Evolutionary conservation across 805 yeast species (phyloP).

Genomic region (Cyberlindnera misumaiensis): DNA sequence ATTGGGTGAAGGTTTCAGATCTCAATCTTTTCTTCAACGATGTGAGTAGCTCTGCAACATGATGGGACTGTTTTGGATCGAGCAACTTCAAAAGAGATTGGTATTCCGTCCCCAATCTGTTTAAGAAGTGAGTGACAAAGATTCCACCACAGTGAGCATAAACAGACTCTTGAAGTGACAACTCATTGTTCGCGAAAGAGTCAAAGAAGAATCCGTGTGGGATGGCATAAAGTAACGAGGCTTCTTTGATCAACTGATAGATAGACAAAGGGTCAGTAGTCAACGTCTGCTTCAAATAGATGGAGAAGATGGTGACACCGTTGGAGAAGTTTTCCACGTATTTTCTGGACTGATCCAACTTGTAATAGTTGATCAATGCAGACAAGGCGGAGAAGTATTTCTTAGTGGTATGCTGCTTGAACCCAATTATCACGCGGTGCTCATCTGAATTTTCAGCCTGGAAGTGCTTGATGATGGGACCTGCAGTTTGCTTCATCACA

Average conservation of each 20-base stretch:
- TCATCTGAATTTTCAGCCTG: constrained; percentile 77
- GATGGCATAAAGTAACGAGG: constrained; percentile 83
- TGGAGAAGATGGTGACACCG: constrained; percentile 79
- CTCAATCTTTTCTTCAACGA: constrained; percentile 84
- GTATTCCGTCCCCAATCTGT: constrained; percentile 89
- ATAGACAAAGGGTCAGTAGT: constrained; percentile 58
- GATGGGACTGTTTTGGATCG: constrained; percentile 52
- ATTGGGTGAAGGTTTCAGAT: constrained; percentile 87
- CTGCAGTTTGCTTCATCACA: constrained; percentile 61
- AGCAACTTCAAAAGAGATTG: constrained; percentile 58
- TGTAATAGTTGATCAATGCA: constrained; percentile 83
- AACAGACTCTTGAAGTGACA: constrained; percentile 89
- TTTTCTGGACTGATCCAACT: constrained; percentile 76
- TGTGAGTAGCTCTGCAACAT: constrained; percentile 65
- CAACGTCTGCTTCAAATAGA: constrained; percentile 65
- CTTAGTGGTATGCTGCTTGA: constrained; percentile 75
- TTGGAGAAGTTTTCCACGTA: constrained; percentile 92
- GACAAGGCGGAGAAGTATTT: constrained; percentile 83
- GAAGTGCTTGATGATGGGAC: constrained; percentile 88
- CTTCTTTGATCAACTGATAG: constrained; percentile 88
- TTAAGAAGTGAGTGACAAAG: constrained; percentile 90
- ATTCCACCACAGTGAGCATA: constrained; percentile 92
- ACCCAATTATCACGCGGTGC: constrained; percentile 84
- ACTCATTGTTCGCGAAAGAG: constrained; percentile 62
- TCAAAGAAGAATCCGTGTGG: constrained; percentile 80